These are phyloP conservation scores for Kwoniella heveanensis DNA, from an alignment of 768 basidiomycete species.

Conservation along the genomic window DNA sequence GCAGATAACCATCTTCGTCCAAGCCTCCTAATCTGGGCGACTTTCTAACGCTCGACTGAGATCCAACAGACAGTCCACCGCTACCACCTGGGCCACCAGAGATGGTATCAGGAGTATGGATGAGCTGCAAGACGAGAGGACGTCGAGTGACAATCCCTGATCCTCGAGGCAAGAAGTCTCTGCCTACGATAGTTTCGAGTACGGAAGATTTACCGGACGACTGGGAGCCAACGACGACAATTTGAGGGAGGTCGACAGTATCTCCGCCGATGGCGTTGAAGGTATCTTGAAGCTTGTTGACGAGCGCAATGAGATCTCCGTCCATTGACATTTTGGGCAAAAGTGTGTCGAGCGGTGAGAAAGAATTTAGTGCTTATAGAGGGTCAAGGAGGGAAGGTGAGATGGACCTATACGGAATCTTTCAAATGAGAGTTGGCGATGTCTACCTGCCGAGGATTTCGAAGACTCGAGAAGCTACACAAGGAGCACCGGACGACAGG, in stretches of 20 bases:
- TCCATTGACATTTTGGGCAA: slow-evolving; percentile 67
- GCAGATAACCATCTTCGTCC: slow-evolving; percentile 41
- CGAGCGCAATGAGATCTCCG: slow-evolving; percentile 87
- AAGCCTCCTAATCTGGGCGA: slow-evolving; percentile 31
- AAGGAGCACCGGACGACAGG: no score
- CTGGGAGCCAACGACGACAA: slow-evolving; percentile 78
- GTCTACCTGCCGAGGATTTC: no score
- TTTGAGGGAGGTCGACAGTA: slow-evolving; percentile 59
- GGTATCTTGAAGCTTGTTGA: slow-evolving; percentile 80
- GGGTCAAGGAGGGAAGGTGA: no score
- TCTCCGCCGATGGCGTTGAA: slow-evolving; percentile 58
- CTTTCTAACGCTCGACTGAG: slow-evolving; percentile 5
- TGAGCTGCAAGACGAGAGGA: slow-evolving; percentile 91
- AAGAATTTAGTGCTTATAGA: no score
- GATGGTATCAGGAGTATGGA: slow-evolving; percentile 72
- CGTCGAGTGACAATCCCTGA: slow-evolving; percentile 94
- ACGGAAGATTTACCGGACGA: slow-evolving; percentile 84
- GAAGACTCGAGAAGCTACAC: no score
- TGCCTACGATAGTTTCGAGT: slow-evolving; percentile 94
- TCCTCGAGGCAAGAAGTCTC: slow-evolving; percentile 63
- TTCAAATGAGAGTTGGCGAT: no score
- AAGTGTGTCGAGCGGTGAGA: background rate
- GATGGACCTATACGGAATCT: no score
- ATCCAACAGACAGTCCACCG: slow-evolving; percentile 1
- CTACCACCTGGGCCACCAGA: slow-evolving; percentile 3